A percentile compares a stretch with the other conserved stretches of the same genome.
Conservation (phyloP, 257 asterid genomes). For the Phtheirospermum japonicum region DNA sequence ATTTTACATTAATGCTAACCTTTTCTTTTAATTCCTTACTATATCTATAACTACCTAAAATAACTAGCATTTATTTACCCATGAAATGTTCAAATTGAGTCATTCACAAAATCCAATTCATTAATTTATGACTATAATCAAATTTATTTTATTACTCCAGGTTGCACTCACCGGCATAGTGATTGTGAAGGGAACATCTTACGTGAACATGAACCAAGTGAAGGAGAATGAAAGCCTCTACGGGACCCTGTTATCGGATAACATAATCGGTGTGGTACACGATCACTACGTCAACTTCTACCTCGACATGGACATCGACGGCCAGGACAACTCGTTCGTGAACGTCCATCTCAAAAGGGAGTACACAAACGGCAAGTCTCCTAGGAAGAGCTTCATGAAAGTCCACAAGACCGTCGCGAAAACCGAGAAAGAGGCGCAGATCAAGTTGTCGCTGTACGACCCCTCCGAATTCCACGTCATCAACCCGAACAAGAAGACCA, state of each 20-base stretch:
- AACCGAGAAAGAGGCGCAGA: conserved; percentile 87
- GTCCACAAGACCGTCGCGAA: conserved; percentile 64
- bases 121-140: too few relatives aligned
- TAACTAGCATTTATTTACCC: too few relatives aligned
- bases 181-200: conserved; percentile 86
- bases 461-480: conserved; percentile 89
- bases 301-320: conserved; percentile 91
- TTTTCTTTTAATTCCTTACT: too few relatives aligned
- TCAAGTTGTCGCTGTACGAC: conserved; percentile 60
- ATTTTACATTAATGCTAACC: too few relatives aligned
- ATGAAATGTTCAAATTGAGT: too few relatives aligned
- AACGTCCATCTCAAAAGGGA: conserved; percentile 76
- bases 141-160: conserved; percentile 29
- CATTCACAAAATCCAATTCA: too few relatives aligned
- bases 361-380: conserved; percentile 57
- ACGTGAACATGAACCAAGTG: conserved; percentile 69
- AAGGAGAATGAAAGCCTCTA: conserved; percentile 54
- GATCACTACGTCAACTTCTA: conserved; percentile 84
- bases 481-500: conserved; percentile 60
- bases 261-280: conserved; percentile 85
- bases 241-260: conserved; percentile 79
- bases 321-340: conserved; percentile 70
- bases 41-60: too few relatives aligned
- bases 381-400: conserved; percentile 80
- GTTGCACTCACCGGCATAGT: conserved; percentile 84